Percentiles rank a stretch among this genome's conserved stretches.
Evolutionary conservation across 2,329 filamentous ascomycete genomes (phyloP).

Genomic region (Arthrobotrys megalospora): DNA sequence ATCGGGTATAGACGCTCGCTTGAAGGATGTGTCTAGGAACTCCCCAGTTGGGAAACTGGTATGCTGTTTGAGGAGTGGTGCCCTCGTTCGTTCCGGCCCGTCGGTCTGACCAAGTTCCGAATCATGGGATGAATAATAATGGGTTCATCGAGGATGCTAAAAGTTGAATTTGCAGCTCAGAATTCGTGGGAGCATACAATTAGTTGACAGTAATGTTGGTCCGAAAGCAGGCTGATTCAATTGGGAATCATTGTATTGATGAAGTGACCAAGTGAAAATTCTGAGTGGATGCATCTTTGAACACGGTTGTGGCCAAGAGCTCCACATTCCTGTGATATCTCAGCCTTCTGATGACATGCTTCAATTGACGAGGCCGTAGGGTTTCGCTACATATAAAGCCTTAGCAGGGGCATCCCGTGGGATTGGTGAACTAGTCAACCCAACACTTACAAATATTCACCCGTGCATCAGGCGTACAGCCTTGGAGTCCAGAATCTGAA

Average conservation of each 20-base stretch:
- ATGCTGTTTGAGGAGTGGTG: constrained; percentile 12
- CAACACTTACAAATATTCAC: too few relatives aligned
- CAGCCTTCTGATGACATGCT: constrained; percentile 8
- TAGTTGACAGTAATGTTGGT: background rate
- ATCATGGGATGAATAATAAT: constrained; percentile 57
- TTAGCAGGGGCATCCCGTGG: background rate
- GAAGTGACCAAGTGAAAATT: background rate
- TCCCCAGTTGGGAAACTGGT: constrained; percentile 31
- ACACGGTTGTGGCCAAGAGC: background rate
- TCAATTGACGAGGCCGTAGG: constrained; percentile 1
- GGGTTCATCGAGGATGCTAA: constrained; percentile 27
- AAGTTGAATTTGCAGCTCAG: constrained; percentile 22
- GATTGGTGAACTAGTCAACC: background rate
- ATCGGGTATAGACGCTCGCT: constrained; percentile 60
- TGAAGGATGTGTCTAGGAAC: constrained; percentile 28
- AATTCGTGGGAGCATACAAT: constrained; percentile 15
- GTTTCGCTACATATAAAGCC: constrained; percentile 5
- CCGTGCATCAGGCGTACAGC: background rate
- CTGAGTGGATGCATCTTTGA: constrained; percentile 8
- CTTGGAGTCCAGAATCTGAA: too few relatives aligned
- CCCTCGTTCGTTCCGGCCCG: constrained; percentile 35
- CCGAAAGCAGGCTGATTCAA: background rate
- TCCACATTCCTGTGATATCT: constrained; percentile 1
- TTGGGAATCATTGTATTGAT: constrained; percentile 9
- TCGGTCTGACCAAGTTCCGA: constrained; percentile 51